These are phyloP conservation scores for Penicillium freii DNA, from an alignment of 2,329 filamentous ascomycete genomes.

Conservation along the genomic window DNA sequence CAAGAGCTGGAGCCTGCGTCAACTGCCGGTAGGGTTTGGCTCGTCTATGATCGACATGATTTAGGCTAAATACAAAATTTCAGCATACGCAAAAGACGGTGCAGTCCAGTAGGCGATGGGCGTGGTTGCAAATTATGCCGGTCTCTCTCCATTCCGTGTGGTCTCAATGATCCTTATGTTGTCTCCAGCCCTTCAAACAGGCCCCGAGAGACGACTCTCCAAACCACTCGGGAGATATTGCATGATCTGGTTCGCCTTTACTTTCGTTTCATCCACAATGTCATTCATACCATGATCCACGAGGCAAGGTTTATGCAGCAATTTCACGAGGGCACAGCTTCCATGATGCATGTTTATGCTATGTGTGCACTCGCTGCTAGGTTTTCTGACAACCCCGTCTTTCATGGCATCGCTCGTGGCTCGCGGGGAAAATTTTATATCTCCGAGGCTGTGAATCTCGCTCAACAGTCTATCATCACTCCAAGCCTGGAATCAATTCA, in stretches of 20 bases:
- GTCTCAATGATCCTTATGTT: too few relatives aligned
- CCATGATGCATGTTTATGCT: conserved; percentile 18
- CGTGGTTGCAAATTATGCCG: too few relatives aligned
- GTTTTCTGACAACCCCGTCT: conserved; percentile 15
- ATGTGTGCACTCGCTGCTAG: conserved; percentile 26
- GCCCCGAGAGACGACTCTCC: not conserved
- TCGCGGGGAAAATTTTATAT: conserved; percentile 16
- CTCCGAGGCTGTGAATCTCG: conserved; percentile 12
- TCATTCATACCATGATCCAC: conserved; percentile 25
- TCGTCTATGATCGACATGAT: too few relatives aligned
- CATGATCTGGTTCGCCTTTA: conserved; percentile 21
- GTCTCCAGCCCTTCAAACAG: not conserved
- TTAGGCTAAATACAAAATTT: not conserved
- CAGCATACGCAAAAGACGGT: conserved; percentile 15
- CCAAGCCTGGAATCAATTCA: conserved; percentile 22
- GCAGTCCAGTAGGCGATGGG: conserved; percentile 7
- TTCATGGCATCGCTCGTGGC: conserved; percentile 3
- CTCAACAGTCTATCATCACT: conserved; percentile 12
- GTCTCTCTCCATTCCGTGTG: too few relatives aligned
- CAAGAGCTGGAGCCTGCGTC: not conserved
- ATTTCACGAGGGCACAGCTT: conserved; percentile 16
- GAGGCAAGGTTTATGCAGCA: conserved; percentile 20
- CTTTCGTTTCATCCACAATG: conserved; percentile 25
- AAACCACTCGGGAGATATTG: not conserved
- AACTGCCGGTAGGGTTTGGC: not conserved